Conservation (phyloP, 768 basidiomycete species). For the Phanerodontia chrysosporium region DNA sequence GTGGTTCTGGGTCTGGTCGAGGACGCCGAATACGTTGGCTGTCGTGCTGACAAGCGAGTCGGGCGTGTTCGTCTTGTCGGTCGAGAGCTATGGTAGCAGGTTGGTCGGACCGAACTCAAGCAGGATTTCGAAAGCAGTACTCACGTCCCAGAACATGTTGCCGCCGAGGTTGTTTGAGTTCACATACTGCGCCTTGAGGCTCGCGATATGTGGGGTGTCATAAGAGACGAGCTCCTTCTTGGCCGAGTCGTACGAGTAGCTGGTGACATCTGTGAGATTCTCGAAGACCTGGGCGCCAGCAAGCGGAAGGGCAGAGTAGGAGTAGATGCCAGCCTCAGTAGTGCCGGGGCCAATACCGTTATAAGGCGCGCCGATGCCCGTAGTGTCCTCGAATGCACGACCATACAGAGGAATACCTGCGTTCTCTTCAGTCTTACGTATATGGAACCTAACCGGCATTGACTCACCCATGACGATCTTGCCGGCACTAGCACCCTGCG, state of each 20-base stretch:
- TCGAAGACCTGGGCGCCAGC: slow-evolving; percentile 49
- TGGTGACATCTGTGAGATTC: slow-evolving; percentile 65
- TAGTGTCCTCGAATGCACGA: slow-evolving; percentile 68
- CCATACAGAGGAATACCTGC: slow-evolving; percentile 77
- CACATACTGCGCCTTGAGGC: slow-evolving; percentile 66
- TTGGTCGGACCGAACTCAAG: not conserved
- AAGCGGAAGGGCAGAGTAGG: slow-evolving; percentile 70
- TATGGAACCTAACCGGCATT: not conserved
- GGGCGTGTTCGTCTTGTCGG: slow-evolving; percentile 49
- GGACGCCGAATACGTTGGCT: slow-evolving; percentile 40
- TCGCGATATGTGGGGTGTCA: slow-evolving; percentile 67
- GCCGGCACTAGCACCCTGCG: slow-evolving; percentile 54
- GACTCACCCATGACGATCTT: slow-evolving; percentile 64
- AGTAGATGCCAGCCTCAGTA: slow-evolving; percentile 66
- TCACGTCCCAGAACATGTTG: slow-evolving; percentile 70
- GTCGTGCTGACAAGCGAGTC: slow-evolving; percentile 56
- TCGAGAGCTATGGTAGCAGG: slow-evolving; percentile 37
- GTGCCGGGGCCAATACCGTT: slow-evolving; percentile 71
- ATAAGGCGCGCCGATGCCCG: slow-evolving; percentile 63
- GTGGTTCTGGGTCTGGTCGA: slow-evolving; percentile 65
- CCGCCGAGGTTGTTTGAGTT: slow-evolving; percentile 55
- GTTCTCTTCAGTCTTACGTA: not conserved
- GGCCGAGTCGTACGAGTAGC: slow-evolving; percentile 71
- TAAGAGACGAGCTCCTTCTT: slow-evolving; percentile 70
- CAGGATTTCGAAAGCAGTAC: slow-evolving; percentile 2